These are phyloP conservation scores for Brassica hybrid DNA, from an alignment of 441 rosid genomes.

Conservation along the genomic window DNA sequence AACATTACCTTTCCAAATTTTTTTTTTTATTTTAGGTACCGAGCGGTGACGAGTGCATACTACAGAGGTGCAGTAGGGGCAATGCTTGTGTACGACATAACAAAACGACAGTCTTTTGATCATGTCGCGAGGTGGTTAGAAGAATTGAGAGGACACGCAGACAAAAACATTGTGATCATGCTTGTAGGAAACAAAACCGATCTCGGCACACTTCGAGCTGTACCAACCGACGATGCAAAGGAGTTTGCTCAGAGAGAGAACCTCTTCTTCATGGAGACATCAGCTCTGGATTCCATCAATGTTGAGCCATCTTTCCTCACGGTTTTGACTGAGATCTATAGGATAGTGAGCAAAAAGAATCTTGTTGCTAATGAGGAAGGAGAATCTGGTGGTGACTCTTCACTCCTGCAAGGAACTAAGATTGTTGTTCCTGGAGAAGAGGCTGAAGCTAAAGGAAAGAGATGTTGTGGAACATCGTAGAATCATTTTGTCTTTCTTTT, in stretches of 20 bases:
- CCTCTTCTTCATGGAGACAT: slow-evolving; percentile 65
- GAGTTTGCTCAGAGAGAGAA: slow-evolving; percentile 63
- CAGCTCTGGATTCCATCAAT: slow-evolving; percentile 57
- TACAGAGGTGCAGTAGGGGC: slow-evolving; percentile 67
- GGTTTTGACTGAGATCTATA: slow-evolving; percentile 62
- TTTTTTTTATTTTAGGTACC: slow-evolving; percentile 49
- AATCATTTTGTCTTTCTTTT: background rate
- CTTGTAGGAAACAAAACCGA: slow-evolving; percentile 61
- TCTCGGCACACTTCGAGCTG: slow-evolving; percentile 54
- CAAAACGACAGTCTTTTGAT: slow-evolving; percentile 61
- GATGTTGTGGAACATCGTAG: slow-evolving; percentile 54
- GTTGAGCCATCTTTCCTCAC: slow-evolving; percentile 61
- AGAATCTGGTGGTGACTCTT: slow-evolving; percentile 43
- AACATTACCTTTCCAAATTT: background rate
- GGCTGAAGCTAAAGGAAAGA: slow-evolving; percentile 43
- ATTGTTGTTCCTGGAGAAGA: slow-evolving; percentile 62
- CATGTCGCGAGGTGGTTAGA: slow-evolving; percentile 66
- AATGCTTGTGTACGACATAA: slow-evolving; percentile 63
- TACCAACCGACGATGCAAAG: slow-evolving; percentile 56
- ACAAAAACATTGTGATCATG: slow-evolving; percentile 61
- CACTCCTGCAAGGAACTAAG: slow-evolving; percentile 70
- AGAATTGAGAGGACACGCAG: slow-evolving; percentile 59
- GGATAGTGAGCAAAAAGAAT: slow-evolving; percentile 68
- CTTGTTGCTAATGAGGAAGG: slow-evolving; percentile 52
- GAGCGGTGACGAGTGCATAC: slow-evolving; percentile 67